A percentile compares a stretch with the other conserved stretches of the same genome.
Evolutionary conservation across 176 grass and related monocot species (phyloP).

Genomic region (Canna indica): DNA sequence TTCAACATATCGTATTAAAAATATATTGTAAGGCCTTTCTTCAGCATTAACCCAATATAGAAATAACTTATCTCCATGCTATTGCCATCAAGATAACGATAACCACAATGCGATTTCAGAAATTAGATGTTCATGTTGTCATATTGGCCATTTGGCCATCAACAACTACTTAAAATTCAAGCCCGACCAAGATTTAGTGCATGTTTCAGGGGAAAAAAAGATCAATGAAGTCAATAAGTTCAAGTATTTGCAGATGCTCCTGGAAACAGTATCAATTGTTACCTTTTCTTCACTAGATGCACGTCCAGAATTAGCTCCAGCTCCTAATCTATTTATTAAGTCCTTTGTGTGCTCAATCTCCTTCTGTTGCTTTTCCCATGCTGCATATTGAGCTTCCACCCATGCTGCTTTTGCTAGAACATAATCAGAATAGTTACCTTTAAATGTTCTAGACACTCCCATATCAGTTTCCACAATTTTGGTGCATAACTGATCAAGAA

Average conservation of each 20-base stretch:
- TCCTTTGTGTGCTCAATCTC: slow-evolving; percentile 93
- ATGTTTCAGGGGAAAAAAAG: too few relatives aligned
- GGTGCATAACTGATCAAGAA: slow-evolving; percentile 80
- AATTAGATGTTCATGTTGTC: background rate
- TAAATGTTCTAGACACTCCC: slow-evolving; percentile 81
- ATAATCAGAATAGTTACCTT: slow-evolving; percentile 87
- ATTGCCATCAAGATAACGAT: background rate
- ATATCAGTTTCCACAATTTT: slow-evolving; percentile 96
- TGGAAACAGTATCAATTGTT: background rate
- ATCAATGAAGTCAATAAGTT: background rate
- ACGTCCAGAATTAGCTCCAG: slow-evolving; percentile 83
- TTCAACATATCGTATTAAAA: too few relatives aligned
- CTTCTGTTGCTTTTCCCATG: slow-evolving; percentile 98
- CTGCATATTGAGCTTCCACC: slow-evolving; percentile 59
- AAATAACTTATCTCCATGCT: background rate
- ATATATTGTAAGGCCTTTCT: background rate
- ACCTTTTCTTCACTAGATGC: slow-evolving; percentile 97
- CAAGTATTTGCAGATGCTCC: background rate
- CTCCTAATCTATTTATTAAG: slow-evolving; percentile 83
- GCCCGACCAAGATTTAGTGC: background rate
- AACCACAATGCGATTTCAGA: background rate
- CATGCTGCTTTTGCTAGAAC: slow-evolving; percentile 63
- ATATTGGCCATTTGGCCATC: background rate
- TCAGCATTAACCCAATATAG: background rate
- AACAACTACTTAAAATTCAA: slow-evolving; percentile 2